Conservation (phyloP, 2,329 filamentous ascomycete species). For the Alternaria arborescens region DNA sequence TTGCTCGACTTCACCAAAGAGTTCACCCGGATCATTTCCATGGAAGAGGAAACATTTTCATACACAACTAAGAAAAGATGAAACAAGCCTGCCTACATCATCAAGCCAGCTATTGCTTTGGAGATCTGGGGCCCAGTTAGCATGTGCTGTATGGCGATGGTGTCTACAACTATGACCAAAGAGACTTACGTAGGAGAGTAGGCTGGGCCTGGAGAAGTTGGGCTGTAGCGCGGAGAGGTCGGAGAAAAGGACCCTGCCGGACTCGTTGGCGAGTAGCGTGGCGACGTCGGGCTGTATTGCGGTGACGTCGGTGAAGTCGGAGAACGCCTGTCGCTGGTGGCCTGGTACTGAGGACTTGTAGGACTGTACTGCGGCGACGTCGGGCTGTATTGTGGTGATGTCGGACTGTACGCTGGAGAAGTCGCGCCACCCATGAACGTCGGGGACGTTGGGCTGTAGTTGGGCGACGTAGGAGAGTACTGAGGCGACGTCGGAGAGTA, state of each 20-base stretch:
- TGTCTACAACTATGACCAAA: constrained; percentile 38
- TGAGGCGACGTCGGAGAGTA: constrained; percentile 61
- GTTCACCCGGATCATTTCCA: constrained; percentile 25
- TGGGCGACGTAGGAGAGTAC: constrained; percentile 57
- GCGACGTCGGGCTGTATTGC: constrained; percentile 47
- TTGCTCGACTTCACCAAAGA: constrained; percentile 34
- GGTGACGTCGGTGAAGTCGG: constrained; percentile 60
- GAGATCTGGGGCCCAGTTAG: constrained; percentile 44
- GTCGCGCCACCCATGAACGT: constrained; percentile 29
- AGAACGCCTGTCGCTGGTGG: constrained; percentile 61
- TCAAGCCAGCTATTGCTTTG: constrained; percentile 40
- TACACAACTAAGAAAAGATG: constrained; percentile 37
- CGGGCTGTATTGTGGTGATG: constrained; percentile 61
- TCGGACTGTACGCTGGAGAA: constrained; percentile 66
- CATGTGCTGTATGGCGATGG: not conserved
- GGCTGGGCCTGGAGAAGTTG: constrained; percentile 44
- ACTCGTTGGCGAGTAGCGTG: constrained; percentile 38
- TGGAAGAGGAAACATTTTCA: constrained; percentile 35
- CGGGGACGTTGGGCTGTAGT: constrained; percentile 59
- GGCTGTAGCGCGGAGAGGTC: constrained; percentile 53
- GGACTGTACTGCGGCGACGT: constrained; percentile 76
- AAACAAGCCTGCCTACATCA: constrained; percentile 3
- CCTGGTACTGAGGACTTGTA: constrained; percentile 66
- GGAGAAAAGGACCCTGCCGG: constrained; percentile 57
- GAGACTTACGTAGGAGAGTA: constrained; percentile 58